Evolutionary conservation across 768 basidiomycete genomes (phyloP).

Genomic region (Thelephora aurantiotincta): DNA sequence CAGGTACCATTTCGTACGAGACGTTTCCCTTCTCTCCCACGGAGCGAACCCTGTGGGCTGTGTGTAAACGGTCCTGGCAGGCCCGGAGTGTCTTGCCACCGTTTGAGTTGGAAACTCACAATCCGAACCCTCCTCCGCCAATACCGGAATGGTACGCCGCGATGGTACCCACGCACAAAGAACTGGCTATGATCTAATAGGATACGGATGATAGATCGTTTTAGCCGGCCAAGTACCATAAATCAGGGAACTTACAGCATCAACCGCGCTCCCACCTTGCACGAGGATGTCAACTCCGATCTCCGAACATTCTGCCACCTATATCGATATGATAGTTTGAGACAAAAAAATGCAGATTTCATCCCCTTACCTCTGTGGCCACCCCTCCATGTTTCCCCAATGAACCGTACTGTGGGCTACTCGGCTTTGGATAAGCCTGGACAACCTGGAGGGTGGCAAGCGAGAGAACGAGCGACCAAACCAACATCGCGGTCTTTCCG

Average conservation of each 20-base stretch:
- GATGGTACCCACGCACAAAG: conserved; percentile 21
- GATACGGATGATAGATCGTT: background rate
- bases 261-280: conserved; percentile 83
- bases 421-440: too few species aligned
- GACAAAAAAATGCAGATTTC: background rate
- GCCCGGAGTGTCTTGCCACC: background rate
- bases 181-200: conserved; percentile 23
- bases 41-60: background rate
- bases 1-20: background rate
- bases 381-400: conserved; percentile 19
- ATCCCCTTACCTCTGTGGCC: conserved; percentile 18
- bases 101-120: background rate
- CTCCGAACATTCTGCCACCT: conserved; percentile 78
- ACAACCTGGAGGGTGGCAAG: too few species aligned
- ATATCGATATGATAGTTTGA: conserved; percentile 47
- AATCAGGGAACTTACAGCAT: conserved; percentile 35
- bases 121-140: conserved; percentile 77
- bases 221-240: background rate
- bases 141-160: conserved; percentile 49
- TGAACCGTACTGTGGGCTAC: too few species aligned
- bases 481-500: too few species aligned
- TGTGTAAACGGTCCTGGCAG: background rate
- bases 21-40: background rate
- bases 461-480: too few species aligned
- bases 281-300: conserved; percentile 68